A percentile compares a stretch with the other conserved stretches of the same genome.
Conservation (phyloP, 805 yeast species). For the Ogataea methanolica region DNA sequence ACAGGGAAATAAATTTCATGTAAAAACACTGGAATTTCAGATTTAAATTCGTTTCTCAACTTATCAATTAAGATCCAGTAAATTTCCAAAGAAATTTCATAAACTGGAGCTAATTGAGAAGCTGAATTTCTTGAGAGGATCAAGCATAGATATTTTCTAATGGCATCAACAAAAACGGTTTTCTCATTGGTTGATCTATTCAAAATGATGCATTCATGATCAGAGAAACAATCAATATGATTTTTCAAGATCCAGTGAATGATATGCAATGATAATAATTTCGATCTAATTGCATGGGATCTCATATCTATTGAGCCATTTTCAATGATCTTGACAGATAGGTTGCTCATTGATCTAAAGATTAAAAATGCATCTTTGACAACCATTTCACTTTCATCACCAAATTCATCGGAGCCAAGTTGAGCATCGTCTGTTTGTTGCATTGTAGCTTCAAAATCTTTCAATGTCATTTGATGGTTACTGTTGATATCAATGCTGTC, state of each 20-base stretch:
- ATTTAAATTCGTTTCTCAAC: slow-evolving; percentile 81
- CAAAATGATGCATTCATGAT: slow-evolving; percentile 49
- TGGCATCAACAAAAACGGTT: slow-evolving; percentile 67
- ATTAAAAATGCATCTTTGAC: slow-evolving; percentile 90
- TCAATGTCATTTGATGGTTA: slow-evolving; percentile 42
- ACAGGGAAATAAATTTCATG: slow-evolving; percentile 93
- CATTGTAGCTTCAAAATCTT: slow-evolving; percentile 50
- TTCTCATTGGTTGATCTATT: slow-evolving; percentile 47
- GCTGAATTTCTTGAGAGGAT: slow-evolving; percentile 89
- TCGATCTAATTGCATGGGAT: slow-evolving; percentile 89
- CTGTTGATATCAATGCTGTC: not conserved
- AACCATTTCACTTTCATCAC: slow-evolving; percentile 59
- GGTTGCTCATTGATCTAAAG: slow-evolving; percentile 91
- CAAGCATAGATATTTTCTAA: slow-evolving; percentile 78
- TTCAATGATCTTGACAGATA: slow-evolving; percentile 81
- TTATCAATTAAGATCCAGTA: slow-evolving; percentile 86
- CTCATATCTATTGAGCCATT: slow-evolving; percentile 75
- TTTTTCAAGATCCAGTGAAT: slow-evolving; percentile 82
- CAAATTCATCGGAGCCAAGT: slow-evolving; percentile 40
- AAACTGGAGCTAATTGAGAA: slow-evolving; percentile 84
- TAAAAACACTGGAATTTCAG: slow-evolving; percentile 90
- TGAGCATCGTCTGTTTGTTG: slow-evolving; percentile 46
- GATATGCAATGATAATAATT: slow-evolving; percentile 80
- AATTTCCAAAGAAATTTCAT: slow-evolving; percentile 86
- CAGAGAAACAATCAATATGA: slow-evolving; percentile 75